Evolutionary conservation across 768 basidiomycete genomes (phyloP).

Genomic region (Mycena filopes): DNA sequence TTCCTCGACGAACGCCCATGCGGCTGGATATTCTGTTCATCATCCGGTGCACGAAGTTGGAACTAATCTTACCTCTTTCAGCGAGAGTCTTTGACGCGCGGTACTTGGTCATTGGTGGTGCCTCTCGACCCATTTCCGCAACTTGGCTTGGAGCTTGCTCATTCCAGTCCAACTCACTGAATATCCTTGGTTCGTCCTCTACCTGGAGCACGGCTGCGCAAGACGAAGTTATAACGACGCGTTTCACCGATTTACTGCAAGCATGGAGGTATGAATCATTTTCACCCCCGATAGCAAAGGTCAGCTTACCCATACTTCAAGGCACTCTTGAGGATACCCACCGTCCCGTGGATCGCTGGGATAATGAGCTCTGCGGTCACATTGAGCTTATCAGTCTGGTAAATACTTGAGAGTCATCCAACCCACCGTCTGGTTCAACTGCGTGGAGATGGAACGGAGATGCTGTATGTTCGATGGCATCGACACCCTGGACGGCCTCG

Average conservation of each 20-base stretch:
- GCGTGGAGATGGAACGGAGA: conserved; percentile 66
- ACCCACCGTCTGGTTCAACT: conserved; percentile 50
- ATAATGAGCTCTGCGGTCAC: conserved; percentile 25
- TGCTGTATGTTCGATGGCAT: conserved; percentile 76
- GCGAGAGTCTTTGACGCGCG: conserved; percentile 72
- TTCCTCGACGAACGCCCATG: conserved; percentile 53
- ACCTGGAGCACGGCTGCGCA: conserved; percentile 55
- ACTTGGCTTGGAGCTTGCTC: conserved; percentile 54
- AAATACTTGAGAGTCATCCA: neutral
- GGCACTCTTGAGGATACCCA: conserved; percentile 48
- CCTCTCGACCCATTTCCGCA: conserved; percentile 60
- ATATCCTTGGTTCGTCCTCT: conserved; percentile 42
- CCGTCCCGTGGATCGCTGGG: conserved; percentile 55
- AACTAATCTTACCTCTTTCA: conserved; percentile 68
- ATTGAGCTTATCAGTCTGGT: neutral
- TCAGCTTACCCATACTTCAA: conserved; percentile 37
- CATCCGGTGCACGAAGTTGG: no score
- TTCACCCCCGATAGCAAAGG: neutral
- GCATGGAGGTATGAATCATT: neutral
- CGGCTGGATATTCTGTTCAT: conserved; percentile 41
- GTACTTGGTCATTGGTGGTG: conserved; percentile 58
- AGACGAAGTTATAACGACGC: conserved; percentile 78
- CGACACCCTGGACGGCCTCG: conserved; percentile 79
- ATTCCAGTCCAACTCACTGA: conserved; percentile 72
- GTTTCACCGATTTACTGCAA: conserved; percentile 59